These are phyloP conservation scores for Albatrellus ellisii DNA, from an alignment of 768 basidiomycete genomes.

Conservation along the genomic window DNA sequence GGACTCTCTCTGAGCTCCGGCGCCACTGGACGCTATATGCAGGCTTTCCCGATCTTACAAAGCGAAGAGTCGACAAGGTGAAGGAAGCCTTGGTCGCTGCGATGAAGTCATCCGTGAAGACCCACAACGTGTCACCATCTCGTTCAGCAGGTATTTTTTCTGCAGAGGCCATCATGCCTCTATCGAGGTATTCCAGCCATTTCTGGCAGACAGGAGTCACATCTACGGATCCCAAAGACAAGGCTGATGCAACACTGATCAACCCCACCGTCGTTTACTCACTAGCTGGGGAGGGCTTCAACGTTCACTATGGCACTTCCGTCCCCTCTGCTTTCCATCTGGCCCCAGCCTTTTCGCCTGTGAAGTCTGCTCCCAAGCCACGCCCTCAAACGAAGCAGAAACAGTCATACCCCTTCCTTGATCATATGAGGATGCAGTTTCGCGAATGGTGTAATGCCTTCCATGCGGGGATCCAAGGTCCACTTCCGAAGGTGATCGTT, in stretches of 20 bases:
- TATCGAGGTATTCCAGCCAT: constrained; percentile 16
- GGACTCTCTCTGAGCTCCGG: constrained; percentile 27
- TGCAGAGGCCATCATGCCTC: constrained; percentile 7
- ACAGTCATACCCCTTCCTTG: too few relatives aligned
- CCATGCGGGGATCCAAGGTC: constrained; percentile 7
- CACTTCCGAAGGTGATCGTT: constrained; percentile 15
- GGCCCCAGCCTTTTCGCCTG: constrained; percentile 18
- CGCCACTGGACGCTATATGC: constrained; percentile 25
- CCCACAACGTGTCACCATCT: constrained; percentile 7
- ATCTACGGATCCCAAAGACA: constrained; percentile 11
- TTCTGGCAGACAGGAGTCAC: constrained; percentile 34
- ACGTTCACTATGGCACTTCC: constrained; percentile 32
- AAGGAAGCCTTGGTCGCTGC: not conserved
- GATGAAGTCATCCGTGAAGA: not conserved
- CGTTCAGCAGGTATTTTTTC: constrained; percentile 29
- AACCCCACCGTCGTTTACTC: constrained; percentile 38
- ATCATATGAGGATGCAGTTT: constrained; percentile 27
- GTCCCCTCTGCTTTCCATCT: constrained; percentile 31
- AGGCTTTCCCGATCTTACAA: not conserved
- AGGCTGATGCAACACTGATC: constrained; percentile 17
- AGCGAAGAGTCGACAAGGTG: not conserved
- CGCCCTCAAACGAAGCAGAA: constrained; percentile 7
- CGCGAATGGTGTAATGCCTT: constrained; percentile 21
- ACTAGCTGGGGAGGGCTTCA: constrained; percentile 24
- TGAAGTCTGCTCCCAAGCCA: constrained; percentile 1